Base-by-base conservation (phyloP, 495 filamentous ascomycete genomes). In the Mycothermus thermophilus region DNA sequence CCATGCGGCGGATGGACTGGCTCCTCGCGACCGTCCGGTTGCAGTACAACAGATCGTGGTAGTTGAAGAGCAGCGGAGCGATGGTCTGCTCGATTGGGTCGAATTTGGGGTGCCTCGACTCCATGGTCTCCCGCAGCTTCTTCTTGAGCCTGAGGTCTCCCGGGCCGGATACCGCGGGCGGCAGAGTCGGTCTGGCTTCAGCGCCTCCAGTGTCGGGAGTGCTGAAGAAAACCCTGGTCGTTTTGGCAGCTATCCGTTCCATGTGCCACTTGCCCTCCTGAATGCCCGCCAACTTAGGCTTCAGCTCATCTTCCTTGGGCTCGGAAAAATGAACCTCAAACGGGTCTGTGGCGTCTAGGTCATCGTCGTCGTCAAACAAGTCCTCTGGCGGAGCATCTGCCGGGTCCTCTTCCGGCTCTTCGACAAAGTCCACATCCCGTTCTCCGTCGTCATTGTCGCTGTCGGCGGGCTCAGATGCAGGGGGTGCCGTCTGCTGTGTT, bases 21-120 rank as follows among this genome's bases (percentile, higher is more conserved):
- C 79, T 67, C 44, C 83, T 81, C 4, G 65, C 58, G 3, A 74
- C 42, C 3, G 69, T 78, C 20, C 88, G 70, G n/a, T 69, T 71
- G 32, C 76, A 77, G 53, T 79, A 87, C 8, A 93, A 58, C 10
- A 92, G 38, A 51, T 96, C 88, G 28, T 77, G 69, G 52, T 96
- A 92, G 43, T 75, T 71, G 51, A 92, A 82, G 3, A 82, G 59
- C 27, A 68, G 55, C 0, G 74, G 76, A 18, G 57, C 72, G 38
- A 74, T 38, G 7, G 58, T 54, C 43, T 66, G 59, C 42, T 81
- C 70, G 1, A 68, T 35, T 9, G 51, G 44, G 37, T 70, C 56
- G 27, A 78, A 72, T 28, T 51, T 47, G 42, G 54, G 15, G 42
- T 50, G 47, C 48, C 57, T 49, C 23, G 49, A 19, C 16, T 35